Base-by-base conservation (phyloP, 352 stramenopile genomes). In the Globisporangium echinulatum region DNA sequence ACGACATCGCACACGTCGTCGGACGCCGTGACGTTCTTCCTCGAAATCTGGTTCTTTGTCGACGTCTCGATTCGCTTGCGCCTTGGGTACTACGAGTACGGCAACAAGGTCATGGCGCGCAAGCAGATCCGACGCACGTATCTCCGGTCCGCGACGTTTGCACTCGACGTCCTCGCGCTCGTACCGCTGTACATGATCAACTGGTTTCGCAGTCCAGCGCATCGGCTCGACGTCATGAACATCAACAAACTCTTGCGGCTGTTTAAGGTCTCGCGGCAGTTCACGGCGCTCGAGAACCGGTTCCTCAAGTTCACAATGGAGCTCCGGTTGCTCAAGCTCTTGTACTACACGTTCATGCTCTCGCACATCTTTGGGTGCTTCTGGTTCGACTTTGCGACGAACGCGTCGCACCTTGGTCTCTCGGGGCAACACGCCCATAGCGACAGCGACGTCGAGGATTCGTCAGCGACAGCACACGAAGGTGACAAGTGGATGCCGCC, bases 101-200 rank as follows among this genome's bases (percentile, higher is more conserved):
- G 76, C 49, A 84, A 81, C 65, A 85, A 85, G 49, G 67, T 82
- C 33, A 73, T 79, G 64, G 64, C 78, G 44, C 36, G 62, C 6
- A 46, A 49, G 10, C 39, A 52, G 1, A 79, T 82, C 52, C 70
- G 64, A 42, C 46, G 19, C 7, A 54, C 46, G 2, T 82, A 79
- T 47, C 63, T 76, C n/a, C 56, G 59, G 1, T 85, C 73, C 0
- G 49, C 5, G 15, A 54, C 52, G 0, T 82, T 79, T 49, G 7
- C 61, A 7, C 48, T 85, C 43, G 75, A 83, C 36, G 14, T 73
- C 17, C n/a, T 75, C 6, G 66, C 76, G 10, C 33, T 82, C 1
- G 44, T 71, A 0, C 76, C 73, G 5, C 50, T 86, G 0, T 72
- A 70, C 52, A 52, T 66, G 14, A 33, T 74, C 37, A 83, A 83